Conservation (phyloP, 108 stramenopile genomes). For the Asterionellopsis glacialis region DNA sequence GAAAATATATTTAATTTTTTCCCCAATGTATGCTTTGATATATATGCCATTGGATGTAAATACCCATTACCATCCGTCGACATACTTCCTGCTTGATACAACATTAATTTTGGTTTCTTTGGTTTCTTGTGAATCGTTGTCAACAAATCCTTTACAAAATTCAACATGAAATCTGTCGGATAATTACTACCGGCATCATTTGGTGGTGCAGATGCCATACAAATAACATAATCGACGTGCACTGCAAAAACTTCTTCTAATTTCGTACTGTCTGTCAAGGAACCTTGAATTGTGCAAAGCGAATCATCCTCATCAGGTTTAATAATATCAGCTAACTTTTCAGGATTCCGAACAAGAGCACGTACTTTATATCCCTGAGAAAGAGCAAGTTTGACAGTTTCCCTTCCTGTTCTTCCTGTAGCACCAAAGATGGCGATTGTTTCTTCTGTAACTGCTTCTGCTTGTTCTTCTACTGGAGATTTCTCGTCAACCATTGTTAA, state of each 20-base stretch:
- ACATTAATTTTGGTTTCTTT: conserved; percentile 2
- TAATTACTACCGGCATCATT: background rate
- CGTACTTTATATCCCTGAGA: conserved; percentile 7
- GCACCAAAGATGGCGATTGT: conserved; percentile 16
- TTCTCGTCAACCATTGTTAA: too few relatives aligned
- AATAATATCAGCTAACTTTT: background rate
- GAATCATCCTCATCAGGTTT: background rate
- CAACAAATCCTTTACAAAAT: conserved; percentile 1
- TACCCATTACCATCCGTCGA: conserved; percentile 3
- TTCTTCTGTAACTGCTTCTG: too few relatives aligned
- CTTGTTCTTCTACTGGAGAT: too few relatives aligned
- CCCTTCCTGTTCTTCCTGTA: conserved; percentile 14
- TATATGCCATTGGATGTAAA: background rate
- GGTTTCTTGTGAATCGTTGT: background rate
- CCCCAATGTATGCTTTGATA: conserved; percentile 4
- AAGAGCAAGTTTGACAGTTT: conserved; percentile 9
- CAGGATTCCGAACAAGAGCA: conserved; percentile 4
- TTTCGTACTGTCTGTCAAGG: conserved; percentile 3
- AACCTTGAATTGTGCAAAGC: conserved; percentile 8
- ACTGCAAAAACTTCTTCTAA: conserved; percentile 1
- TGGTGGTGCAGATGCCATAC: conserved; percentile 6
- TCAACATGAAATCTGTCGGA: conserved; percentile 10
- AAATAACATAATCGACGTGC: conserved; percentile 7
- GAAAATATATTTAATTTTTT: background rate
- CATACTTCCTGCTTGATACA: conserved; percentile 19